phyloP scores from a whole-genome alignment of 495 filamentous ascomycete genomes.

The Xylaria curta region DNA sequence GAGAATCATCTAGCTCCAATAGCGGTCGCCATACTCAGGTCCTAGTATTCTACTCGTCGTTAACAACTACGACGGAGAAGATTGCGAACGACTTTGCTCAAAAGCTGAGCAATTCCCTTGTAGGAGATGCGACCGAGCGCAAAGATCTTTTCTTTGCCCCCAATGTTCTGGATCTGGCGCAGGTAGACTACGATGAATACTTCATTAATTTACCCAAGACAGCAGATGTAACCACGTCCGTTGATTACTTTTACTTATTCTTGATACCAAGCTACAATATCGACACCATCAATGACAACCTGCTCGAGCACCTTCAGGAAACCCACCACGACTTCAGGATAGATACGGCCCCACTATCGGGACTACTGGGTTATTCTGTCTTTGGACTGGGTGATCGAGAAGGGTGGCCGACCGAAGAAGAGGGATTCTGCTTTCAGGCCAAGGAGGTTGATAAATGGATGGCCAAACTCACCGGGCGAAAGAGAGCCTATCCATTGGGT shows the following conservation, averaged over 20 bases:
- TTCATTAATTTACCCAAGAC: constrained; percentile 71
- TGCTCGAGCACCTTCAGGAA: constrained; percentile 83
- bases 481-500: constrained; percentile 81
- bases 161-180: constrained; percentile 76
- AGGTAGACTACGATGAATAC: constrained; percentile 90
- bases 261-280: constrained; percentile 91
- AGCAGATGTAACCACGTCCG: constrained; percentile 40
- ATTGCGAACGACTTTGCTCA: constrained; percentile 65
- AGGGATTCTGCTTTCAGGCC: constrained; percentile 91
- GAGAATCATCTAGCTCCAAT: constrained; percentile 23
- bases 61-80: constrained; percentile 79
- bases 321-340: constrained; percentile 97
- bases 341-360: constrained; percentile 81
- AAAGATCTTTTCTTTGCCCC: constrained; percentile 59
- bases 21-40: constrained; percentile 64
- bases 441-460: constrained; percentile 92
- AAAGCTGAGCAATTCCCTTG: constrained; percentile 48
- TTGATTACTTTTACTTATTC: constrained; percentile 79
- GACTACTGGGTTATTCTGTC: constrained; percentile 83
- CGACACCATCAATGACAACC: constrained; percentile 81
- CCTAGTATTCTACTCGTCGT: constrained; percentile 85
- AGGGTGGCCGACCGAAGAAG: constrained; percentile 87
- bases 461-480: constrained; percentile 84
- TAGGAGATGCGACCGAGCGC: constrained; percentile 31
- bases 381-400: constrained; percentile 93